Evolutionary conservation across 1,284 basidiomycete species (phyloP), one percentile per base, ranked within the genome.

Genomic region (Cutaneotrichosporon spelunceum): DNA sequence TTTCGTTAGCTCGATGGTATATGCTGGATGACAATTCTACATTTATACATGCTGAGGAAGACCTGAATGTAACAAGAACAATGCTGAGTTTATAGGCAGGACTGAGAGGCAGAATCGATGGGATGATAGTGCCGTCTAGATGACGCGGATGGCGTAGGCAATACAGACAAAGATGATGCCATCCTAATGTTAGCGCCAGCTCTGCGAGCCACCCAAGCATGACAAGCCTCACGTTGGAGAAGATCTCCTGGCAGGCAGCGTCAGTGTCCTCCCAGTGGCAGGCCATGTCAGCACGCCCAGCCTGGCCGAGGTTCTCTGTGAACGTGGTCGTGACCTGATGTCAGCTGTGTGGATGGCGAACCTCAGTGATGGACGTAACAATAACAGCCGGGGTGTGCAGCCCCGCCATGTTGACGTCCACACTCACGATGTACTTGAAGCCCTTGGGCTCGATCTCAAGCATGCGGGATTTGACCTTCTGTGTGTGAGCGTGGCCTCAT

Each of bases 241-340:
- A 78, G 67, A 78, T 75, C 57, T 78, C 76, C 63, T 78, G 76
- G 16, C 75, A 61, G 21, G 69, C 76, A 0, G 57, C 53, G 62
- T 78, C 76, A 13, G 73, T 69, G 54, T 76, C 75, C 69, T 78
- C 76, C 76, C 76, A 78, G 65, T 78, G 76, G 65, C 75, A 76
- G 24, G 72, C 69, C 72, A 78, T 72, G 65, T 78, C 76, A n/a
- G 75, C 76, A 48, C 76, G 65, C 24, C 74, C 76, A 16, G 72
- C 76, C 62, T 78, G 76, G 44, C 76, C 76, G 26, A 72, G 67
- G 61, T 78, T 78, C 65, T 78, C 72, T 9, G 70, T 69, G 36
- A 76, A 61, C 11, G 74, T 74, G 13, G 70, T 63, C 26, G 71
- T 74, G 19, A 73, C 72, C 72, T 73, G 58, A 33, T 42, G 60